A percentile compares a stretch with the other conserved stretches of the same genome.
phyloP scores from a whole-genome alignment of 176 grass and related monocot genomes.

The Echinochloa phyllopogon region DNA sequence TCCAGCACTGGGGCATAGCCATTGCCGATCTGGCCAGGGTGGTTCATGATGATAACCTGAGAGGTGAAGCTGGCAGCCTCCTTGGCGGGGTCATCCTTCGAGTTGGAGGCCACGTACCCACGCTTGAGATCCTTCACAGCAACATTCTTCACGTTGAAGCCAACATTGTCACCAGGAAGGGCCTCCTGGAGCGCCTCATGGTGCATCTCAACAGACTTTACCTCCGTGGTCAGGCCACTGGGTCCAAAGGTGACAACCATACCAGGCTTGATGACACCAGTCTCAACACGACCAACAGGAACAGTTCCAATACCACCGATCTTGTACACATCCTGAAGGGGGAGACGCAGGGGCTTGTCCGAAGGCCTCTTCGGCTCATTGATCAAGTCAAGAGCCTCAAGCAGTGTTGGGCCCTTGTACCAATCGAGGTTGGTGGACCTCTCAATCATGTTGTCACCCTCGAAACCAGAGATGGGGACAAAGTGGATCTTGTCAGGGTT shows the following conservation, averaged over 20 bases:
- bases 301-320: too few relatives aligned
- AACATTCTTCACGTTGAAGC: conserved; percentile 89
- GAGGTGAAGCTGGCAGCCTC: conserved; percentile 81
- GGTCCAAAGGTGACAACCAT: conserved; percentile 87
- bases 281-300: conserved; percentile 58
- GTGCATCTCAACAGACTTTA: conserved; percentile 96
- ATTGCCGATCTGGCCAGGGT: conserved; percentile 91
- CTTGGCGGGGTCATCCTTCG: conserved; percentile 92
- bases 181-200: conserved; percentile 83
- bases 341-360: background rate
- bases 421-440: too few relatives aligned
- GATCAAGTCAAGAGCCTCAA: too few relatives aligned
- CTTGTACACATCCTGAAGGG: too few relatives aligned
- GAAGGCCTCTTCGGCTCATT: too few relatives aligned
- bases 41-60: conserved; percentile 98
- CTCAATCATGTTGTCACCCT: too few relatives aligned
- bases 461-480: too few relatives aligned
- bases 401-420: too few relatives aligned
- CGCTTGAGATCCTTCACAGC: conserved; percentile 92
- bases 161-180: conserved; percentile 76
- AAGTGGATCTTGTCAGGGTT: too few relatives aligned
- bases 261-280: conserved; percentile 76
- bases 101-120: conserved; percentile 89
- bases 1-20: conserved; percentile 84
- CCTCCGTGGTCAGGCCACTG: conserved; percentile 77